These are phyloP conservation scores for Lodderomyces parapsilosis DNA, from an alignment of 1,139 yeast species.

Conservation along the genomic window DNA sequence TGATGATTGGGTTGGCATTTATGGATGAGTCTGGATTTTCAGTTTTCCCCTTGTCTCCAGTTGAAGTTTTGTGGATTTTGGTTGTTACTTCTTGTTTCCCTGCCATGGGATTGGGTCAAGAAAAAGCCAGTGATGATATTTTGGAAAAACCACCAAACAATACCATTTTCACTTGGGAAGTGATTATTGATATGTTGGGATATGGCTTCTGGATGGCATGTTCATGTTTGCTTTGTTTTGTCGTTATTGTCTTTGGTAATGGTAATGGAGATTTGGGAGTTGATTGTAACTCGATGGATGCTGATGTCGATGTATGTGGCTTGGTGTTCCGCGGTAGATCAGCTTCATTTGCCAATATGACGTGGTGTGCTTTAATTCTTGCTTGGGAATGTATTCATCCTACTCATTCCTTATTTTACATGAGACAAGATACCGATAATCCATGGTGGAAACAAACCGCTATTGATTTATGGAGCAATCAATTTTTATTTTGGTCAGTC, in stretches of 20 bases:
- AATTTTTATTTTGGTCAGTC: slow-evolving; percentile 83
- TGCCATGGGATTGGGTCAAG: slow-evolving; percentile 84
- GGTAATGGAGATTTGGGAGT: slow-evolving; percentile 70
- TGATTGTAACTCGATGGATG: slow-evolving; percentile 39
- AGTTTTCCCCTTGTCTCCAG: slow-evolving; percentile 77
- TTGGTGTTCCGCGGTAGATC: slow-evolving; percentile 80
- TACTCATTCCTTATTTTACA: slow-evolving; percentile 68
- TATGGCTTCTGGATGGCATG: slow-evolving; percentile 77
- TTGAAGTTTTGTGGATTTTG: slow-evolving; percentile 77
- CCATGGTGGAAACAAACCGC: slow-evolving; percentile 58
- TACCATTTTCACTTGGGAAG: slow-evolving; percentile 67
- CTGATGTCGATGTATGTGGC: slow-evolving; percentile 39
- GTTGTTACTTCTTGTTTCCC: slow-evolving; percentile 81
- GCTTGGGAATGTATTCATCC: slow-evolving; percentile 92
- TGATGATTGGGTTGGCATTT: slow-evolving; percentile 72
- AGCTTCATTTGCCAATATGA: slow-evolving; percentile 78
- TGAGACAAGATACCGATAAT: slow-evolving; percentile 67
- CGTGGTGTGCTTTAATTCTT: slow-evolving; percentile 83
- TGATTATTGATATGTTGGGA: slow-evolving; percentile 68
- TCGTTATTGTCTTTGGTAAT: slow-evolving; percentile 61
- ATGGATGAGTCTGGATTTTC: slow-evolving; percentile 58
- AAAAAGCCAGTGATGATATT: slow-evolving; percentile 63
- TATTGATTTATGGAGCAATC: slow-evolving; percentile 70
- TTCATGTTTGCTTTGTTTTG: slow-evolving; percentile 68
- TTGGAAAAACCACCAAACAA: slow-evolving; percentile 66